phyloP scores from a whole-genome alignment of 345 rosid genomes.

The Moricandia moricandioides region DNA sequence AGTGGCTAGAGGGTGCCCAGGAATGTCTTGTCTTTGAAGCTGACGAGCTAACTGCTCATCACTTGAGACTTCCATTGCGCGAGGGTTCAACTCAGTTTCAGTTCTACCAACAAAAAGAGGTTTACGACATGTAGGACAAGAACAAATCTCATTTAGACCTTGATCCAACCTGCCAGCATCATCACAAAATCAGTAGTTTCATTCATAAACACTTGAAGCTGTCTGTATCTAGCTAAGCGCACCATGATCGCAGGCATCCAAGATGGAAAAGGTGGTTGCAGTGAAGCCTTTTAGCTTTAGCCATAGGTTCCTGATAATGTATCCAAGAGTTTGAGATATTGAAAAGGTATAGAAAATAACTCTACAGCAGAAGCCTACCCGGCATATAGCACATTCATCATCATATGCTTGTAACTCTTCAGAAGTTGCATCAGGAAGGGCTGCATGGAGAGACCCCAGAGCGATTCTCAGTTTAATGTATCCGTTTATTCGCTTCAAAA shows the following conservation, averaged over 20 bases:
- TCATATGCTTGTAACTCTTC: conserved; percentile 83
- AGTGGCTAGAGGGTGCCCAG: conserved; percentile 51
- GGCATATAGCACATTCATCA: conserved; percentile 98
- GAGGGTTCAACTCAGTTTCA: conserved; percentile 56
- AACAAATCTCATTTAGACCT: conserved; percentile 84
- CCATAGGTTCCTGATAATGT: conserved; percentile 94
- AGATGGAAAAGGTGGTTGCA: conserved; percentile 97
- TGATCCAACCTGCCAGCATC: conserved; percentile 88
- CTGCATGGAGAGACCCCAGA: conserved; percentile 87
- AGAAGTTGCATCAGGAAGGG: conserved; percentile 96
- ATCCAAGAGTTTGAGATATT: conserved; percentile 23
- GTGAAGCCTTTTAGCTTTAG: conserved; percentile 85
- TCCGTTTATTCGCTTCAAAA: conserved; percentile 83
- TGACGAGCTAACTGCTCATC: conserved; percentile 87
- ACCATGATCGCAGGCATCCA: conserved; percentile 98
- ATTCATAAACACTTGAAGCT: neutral
- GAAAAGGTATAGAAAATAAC: conserved; percentile 19
- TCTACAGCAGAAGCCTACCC: conserved; percentile 54
- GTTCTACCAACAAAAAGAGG: conserved; percentile 75
- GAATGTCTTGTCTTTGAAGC: conserved; percentile 54
- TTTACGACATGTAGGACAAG: conserved; percentile 98
- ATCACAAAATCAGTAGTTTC: conserved; percentile 32
- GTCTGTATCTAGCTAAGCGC: conserved; percentile 29
- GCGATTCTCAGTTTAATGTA: conserved; percentile 81
- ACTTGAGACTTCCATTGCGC: conserved; percentile 46